A percentile compares a stretch with the other conserved stretches of the same genome.
Conservation (phyloP, 2,329 filamentous ascomycete species). For the Ophiosphaerella korrae region DNA sequence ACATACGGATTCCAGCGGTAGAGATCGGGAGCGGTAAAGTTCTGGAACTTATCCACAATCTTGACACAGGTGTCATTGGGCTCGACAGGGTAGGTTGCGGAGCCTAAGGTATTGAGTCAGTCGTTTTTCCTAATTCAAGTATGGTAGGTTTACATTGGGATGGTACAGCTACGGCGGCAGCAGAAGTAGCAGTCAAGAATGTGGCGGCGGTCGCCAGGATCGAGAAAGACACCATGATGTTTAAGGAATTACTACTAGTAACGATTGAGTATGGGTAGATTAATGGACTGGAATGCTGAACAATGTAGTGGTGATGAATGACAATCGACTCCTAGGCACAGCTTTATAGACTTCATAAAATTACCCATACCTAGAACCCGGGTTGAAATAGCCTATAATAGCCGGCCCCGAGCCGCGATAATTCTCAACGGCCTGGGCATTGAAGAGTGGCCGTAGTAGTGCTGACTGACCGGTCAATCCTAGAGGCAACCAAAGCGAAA, state of each 20-base stretch:
- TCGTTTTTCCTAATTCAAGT: too few relatives aligned
- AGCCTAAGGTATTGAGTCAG: neutral
- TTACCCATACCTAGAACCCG: too few relatives aligned
- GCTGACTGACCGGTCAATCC: neutral
- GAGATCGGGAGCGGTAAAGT: conserved; percentile 43
- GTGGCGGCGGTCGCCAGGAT: neutral
- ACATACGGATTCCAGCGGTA: conserved; percentile 42
- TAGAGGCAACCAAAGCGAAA: neutral
- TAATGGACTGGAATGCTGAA: neutral
- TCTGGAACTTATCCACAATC: conserved; percentile 37
- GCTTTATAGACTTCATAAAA: too few relatives aligned
- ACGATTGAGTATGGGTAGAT: neutral
- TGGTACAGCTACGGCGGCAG: neutral
- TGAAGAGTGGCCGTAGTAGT: neutral
- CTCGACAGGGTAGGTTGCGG: conserved; percentile 15
- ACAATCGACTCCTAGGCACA: too few relatives aligned
- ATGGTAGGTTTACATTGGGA: neutral
- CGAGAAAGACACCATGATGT: neutral
- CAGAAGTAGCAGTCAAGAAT: neutral
- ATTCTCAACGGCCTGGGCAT: too few relatives aligned
- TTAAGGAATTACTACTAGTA: neutral
- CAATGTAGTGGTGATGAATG: neutral
- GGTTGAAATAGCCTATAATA: too few relatives aligned
- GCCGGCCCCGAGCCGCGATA: too few relatives aligned
- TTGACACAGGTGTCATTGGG: conserved; percentile 37